Base-by-base conservation (phyloP, 225 moss, liverwort and hornwort species). In the Anthoceros angustus region DNA sequence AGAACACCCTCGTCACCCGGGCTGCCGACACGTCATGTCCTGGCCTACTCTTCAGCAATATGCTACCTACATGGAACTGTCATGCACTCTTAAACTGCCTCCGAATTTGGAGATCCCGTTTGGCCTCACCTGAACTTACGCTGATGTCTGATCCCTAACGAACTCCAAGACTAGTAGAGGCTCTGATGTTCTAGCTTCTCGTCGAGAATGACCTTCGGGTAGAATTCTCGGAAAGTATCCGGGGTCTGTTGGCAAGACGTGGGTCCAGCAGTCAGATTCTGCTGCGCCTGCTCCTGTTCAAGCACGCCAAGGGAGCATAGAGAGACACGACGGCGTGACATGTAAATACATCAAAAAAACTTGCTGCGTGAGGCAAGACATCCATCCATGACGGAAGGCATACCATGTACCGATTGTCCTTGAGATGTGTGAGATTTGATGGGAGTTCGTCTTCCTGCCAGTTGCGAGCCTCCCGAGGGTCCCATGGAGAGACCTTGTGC, bases 221-320 rank as follows among this genome's bases (percentile, higher is more conserved):
- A 95, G 64, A 76, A 95, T 70, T 88, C 91, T 42, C 91, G 82
- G 26, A 91, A 91, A 43, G 94, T 88, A 68, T 91, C 94, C 65
- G 88, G 62, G 72, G 90, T 88, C 76, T 91, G 91, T 46, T 95
- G 90, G 62, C 90, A 95, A 55, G 94, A 90, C 69, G 94, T 95
- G 55, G 91, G 80, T 21, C 94, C 94, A 26, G 91, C 94, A 73
- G 78, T 72, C 79, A 88, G 90, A 7, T 90, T 76, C 68, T 95
- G 86, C 77, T 91, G 83, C 10, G 94, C 94, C 78, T 95, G 94
- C 80, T 91, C 77, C 78, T 88, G 80, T 74, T 95, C 94, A 75
- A 95, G 62, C 94, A 95, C 90, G 70, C 94, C 94, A 67, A 95
- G 73, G 16, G 94, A 90, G 79, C 94, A 91, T 79, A 90, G 91